phyloP scores from a whole-genome alignment of 176 grass and related monocot genomes.

The Oryza brachyantha region DNA sequence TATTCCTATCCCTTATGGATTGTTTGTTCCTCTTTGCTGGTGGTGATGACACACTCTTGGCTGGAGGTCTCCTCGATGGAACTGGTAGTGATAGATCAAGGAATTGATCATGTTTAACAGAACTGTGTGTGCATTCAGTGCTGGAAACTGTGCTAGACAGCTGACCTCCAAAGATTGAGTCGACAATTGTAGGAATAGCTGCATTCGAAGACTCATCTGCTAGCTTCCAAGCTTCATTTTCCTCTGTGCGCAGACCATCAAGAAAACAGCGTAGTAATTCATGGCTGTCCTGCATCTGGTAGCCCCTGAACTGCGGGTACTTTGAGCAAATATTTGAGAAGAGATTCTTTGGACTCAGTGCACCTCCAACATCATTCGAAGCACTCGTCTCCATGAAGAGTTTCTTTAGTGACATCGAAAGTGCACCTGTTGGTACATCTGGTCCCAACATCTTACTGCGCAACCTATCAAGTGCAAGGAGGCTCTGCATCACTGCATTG shows the following conservation, averaged over 20 bases:
- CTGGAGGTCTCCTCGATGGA: conserved; percentile 66
- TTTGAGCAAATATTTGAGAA: conserved; percentile 77
- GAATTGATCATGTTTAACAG: conserved; percentile 80
- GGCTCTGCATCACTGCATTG: conserved; percentile 84
- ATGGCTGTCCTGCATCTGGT: conserved; percentile 95
- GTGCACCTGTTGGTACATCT: conserved; percentile 46
- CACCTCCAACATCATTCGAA: conserved; percentile 58
- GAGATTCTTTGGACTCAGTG: conserved; percentile 77
- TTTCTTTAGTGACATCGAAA: conserved; percentile 79
- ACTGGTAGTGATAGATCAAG: conserved; percentile 88
- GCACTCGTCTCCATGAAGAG: conserved; percentile 70
- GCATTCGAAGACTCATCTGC: conserved; percentile 31
- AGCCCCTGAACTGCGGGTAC: conserved; percentile 81
- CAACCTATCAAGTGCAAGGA: conserved; percentile 72
- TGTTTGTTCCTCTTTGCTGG: conserved; percentile 55
- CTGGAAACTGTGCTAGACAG: conserved; percentile 91
- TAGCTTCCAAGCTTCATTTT: conserved; percentile 61
- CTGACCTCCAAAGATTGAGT: conserved; percentile 74
- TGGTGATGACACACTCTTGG: conserved; percentile 49
- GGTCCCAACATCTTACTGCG: conserved; percentile 60
- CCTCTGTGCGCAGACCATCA: conserved; percentile 70
- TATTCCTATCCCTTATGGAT: conserved; percentile 54
- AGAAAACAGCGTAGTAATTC: conserved; percentile 92
- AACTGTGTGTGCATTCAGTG: conserved; percentile 70
- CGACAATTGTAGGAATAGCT: conserved; percentile 54